Percentiles rank a stretch among this genome's conserved stretches.
phyloP scores from a whole-genome alignment of 1,139 yeast species.

The Nakaseomyces uthaithaninus region DNA sequence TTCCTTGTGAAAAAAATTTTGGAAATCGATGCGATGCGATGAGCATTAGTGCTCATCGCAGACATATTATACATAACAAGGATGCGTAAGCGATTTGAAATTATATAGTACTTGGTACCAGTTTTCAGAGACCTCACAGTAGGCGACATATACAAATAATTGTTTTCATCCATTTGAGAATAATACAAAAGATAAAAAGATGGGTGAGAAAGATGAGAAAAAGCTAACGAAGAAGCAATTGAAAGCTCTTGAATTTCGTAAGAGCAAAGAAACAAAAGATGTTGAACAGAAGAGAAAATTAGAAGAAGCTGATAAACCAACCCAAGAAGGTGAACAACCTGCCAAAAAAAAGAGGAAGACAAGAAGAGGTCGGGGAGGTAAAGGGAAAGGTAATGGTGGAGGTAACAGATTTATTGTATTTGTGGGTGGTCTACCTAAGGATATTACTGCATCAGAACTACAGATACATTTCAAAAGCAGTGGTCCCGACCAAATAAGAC shows the following conservation, averaged over 20 bases:
- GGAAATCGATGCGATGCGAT: no score
- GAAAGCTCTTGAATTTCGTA: conserved; percentile 61
- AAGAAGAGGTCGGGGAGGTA: conserved; percentile 55
- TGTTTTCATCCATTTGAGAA: neutral
- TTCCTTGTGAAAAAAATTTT: no score
- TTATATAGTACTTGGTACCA: no score
- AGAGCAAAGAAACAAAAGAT: conserved; percentile 29
- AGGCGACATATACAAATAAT: no score
- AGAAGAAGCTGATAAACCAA: conserved; percentile 24
- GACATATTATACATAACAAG: no score
- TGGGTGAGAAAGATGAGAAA: conserved; percentile 16
- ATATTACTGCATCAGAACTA: conserved; percentile 53
- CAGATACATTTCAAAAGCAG: conserved; percentile 67
- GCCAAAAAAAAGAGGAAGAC: conserved; percentile 62
- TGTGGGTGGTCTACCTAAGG: conserved; percentile 88
- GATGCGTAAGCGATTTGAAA: no score
- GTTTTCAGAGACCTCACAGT: no score
- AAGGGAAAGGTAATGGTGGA: conserved; percentile 61
- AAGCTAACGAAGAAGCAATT: conserved; percentile 71
- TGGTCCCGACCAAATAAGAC: conserved; percentile 64
- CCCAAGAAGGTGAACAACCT: conserved; percentile 31
- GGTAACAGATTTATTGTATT: conserved; percentile 75
- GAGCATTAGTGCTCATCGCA: no score
- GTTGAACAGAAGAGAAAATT: conserved; percentile 26
- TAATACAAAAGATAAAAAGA: neutral